Conservation (phyloP, 164 flowering plant species). For the Dillenia suffruticosa region DNA sequence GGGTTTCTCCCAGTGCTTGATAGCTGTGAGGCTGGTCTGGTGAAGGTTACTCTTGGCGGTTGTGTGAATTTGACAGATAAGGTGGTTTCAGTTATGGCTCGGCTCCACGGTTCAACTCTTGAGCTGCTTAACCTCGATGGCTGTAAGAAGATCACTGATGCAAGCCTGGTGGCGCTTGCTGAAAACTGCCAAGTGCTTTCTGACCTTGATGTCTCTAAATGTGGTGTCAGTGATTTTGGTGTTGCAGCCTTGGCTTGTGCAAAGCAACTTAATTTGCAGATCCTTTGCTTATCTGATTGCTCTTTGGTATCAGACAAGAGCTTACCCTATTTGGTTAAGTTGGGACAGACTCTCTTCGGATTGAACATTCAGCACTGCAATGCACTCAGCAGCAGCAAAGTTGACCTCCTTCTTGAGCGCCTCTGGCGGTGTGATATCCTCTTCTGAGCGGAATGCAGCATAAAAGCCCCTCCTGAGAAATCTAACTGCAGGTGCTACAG, state of each 20-base stretch:
- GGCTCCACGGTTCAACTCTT: constrained; percentile 56
- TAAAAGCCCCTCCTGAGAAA: neutral
- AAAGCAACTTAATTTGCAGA: constrained; percentile 40
- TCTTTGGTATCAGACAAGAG: constrained; percentile 47
- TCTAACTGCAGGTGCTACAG: neutral
- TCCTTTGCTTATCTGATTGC: constrained; percentile 68
- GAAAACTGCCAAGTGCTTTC: constrained; percentile 48
- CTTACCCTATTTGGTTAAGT: constrained; percentile 26
- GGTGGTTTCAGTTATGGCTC: constrained; percentile 35
- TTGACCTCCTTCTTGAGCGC: constrained; percentile 37
- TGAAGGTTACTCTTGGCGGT: constrained; percentile 51
- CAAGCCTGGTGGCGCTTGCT: constrained; percentile 54
- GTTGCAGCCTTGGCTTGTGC: constrained; percentile 41
- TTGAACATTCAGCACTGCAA: constrained; percentile 61
- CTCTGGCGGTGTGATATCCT: constrained; percentile 80
- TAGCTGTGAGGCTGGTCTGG: constrained; percentile 41
- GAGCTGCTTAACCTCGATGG: constrained; percentile 59
- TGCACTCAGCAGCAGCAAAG: constrained; percentile 37
- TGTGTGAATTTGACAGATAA: constrained; percentile 61
- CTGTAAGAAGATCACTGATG: constrained; percentile 52
- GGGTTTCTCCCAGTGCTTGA: constrained; percentile 50
- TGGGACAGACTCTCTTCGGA: constrained; percentile 52
- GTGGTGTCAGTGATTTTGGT: constrained; percentile 53
- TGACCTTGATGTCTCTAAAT: constrained; percentile 69
- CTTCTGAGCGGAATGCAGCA: constrained; percentile 16